A percentile compares a stretch with the other conserved stretches of the same genome.
These are phyloP conservation scores for Apostasia ramifera DNA, from an alignment of 106 monocot genomes.

Conservation along the genomic window DNA sequence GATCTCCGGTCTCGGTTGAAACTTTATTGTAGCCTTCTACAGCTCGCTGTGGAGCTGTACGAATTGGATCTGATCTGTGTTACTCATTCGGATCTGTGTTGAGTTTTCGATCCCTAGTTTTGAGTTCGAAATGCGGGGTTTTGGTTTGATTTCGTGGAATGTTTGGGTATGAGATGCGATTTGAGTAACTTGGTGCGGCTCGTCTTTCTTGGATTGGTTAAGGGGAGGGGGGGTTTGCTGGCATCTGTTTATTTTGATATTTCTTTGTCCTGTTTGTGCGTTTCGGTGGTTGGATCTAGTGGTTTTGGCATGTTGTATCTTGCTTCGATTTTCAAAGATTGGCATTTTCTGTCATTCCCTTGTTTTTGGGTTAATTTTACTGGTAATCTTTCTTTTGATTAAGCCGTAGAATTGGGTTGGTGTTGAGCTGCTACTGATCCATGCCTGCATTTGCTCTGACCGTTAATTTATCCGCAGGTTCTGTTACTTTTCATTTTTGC, in stretches of 20 bases:
- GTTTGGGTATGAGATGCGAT: background rate
- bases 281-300: background rate
- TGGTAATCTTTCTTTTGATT: too few relatives aligned
- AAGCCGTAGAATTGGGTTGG: too few relatives aligned
- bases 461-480: slow-evolving; percentile 21
- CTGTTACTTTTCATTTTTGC: background rate
- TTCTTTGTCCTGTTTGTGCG: background rate
- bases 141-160: background rate
- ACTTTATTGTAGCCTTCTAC: too few relatives aligned
- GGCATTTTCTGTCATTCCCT: background rate
- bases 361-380: too few relatives aligned
- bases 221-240: background rate
- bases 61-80: background rate
- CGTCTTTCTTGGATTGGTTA: background rate
- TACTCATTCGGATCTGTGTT: background rate
- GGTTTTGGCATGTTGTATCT: too few relatives aligned
- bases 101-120: background rate
- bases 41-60: background rate
- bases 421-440: too few relatives aligned
- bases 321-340: background rate
- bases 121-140: background rate
- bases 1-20: too few relatives aligned
- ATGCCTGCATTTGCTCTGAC: background rate
- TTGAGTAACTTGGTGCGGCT: too few relatives aligned
- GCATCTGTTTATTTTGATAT: background rate